phyloP scores from a whole-genome alignment of 2,329 filamentous ascomycete genomes.

The Stemphylium lycopersici region DNA sequence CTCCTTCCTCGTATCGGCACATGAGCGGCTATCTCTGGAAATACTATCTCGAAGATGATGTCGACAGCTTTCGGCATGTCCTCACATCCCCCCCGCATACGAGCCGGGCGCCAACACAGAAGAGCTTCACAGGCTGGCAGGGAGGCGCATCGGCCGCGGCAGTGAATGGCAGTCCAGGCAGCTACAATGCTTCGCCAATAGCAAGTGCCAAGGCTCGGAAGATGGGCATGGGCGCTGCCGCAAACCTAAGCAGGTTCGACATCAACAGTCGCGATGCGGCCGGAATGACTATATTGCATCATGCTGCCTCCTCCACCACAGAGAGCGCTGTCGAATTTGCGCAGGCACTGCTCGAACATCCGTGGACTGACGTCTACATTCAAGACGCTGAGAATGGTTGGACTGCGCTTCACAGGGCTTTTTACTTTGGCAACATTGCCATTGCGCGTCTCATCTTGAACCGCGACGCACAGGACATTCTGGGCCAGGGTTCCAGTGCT shows the following conservation, averaged over 20 bases:
- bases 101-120: conserved; percentile 62
- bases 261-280: conserved; percentile 83
- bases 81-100: conserved; percentile 73
- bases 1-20: conserved; percentile 55
- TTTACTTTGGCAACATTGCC: conserved; percentile 88
- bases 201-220: conserved; percentile 45
- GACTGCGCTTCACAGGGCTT: conserved; percentile 89
- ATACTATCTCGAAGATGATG: conserved; percentile 96
- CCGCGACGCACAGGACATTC: conserved; percentile 72
- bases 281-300: conserved; percentile 83
- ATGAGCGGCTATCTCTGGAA: conserved; percentile 99
- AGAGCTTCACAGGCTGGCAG: conserved; percentile 48
- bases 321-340: conserved; percentile 76
- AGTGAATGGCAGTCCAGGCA: conserved; percentile 55
- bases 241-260: conserved; percentile 65
- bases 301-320: conserved; percentile 77
- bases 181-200: conserved; percentile 55
- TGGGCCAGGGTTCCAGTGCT: conserved; percentile 65
- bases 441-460: conserved; percentile 83
- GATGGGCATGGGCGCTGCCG: conserved; percentile 31
- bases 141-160: conserved; percentile 36
- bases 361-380: conserved; percentile 80
- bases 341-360: conserved; percentile 78
- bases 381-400: conserved; percentile 93
- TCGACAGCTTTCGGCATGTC: conserved; percentile 90